Conservation (phyloP, 768 basidiomycete species). For the Boletus speciosus region DNA sequence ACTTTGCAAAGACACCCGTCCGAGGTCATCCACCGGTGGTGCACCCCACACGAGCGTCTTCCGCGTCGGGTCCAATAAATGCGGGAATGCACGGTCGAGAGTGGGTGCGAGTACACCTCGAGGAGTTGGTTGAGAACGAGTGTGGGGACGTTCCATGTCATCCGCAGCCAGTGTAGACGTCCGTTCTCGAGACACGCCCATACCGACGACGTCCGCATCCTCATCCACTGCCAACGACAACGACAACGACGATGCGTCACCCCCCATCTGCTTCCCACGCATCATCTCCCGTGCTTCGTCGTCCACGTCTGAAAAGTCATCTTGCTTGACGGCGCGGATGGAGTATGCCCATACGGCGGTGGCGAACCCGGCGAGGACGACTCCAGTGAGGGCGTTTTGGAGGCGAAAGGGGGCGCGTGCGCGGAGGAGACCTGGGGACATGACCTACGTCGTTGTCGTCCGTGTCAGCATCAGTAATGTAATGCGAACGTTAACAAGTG, state of each 20-base stretch:
- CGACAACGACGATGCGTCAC: neutral
- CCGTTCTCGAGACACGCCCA: neutral
- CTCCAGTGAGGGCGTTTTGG: constrained; percentile 76
- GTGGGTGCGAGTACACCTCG: constrained; percentile 46
- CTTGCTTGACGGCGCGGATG: constrained; percentile 91
- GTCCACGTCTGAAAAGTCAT: constrained; percentile 85
- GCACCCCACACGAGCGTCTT: constrained; percentile 74
- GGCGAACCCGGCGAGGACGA: constrained; percentile 67
- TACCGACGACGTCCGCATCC: neutral
- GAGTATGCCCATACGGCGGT: constrained; percentile 89
- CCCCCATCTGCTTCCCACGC: constrained; percentile 6
- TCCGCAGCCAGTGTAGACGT: neutral
- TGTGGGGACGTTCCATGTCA: too few species aligned
- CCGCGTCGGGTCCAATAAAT: constrained; percentile 53
- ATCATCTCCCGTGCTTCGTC: constrained; percentile 66
- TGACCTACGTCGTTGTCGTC: constrained; percentile 38
- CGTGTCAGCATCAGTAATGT: neutral
- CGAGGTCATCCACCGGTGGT: constrained; percentile 61
- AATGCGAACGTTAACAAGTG: neutral
- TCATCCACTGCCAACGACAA: neutral
- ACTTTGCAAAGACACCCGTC: constrained; percentile 34
- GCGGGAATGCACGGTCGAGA: constrained; percentile 45
- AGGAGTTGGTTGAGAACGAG: constrained; percentile 7
- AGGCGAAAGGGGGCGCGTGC: constrained; percentile 82
- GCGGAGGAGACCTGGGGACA: constrained; percentile 84